phyloP scores from a whole-genome alignment of 148 eudicot genomes.

The Rhododendron simsii region DNA sequence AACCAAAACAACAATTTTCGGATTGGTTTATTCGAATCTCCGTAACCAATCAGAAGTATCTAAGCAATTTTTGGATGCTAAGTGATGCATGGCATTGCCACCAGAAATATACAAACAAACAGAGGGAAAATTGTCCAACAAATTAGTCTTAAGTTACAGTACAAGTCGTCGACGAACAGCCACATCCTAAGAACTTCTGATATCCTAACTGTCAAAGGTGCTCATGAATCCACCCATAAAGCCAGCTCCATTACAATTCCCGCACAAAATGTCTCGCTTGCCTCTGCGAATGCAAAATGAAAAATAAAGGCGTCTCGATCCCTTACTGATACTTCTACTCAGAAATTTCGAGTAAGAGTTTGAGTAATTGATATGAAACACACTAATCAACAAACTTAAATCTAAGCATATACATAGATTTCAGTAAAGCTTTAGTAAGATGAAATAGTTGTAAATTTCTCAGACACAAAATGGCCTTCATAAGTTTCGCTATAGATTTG shows the following conservation, averaged over 20 bases:
- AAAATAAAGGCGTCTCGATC: not conserved
- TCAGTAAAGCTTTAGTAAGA: not conserved
- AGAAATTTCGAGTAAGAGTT: not conserved
- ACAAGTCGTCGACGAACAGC: not conserved
- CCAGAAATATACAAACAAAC: not conserved
- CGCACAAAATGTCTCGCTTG: constrained; percentile 31
- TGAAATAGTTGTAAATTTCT: not conserved
- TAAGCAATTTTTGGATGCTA: not conserved
- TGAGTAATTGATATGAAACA: not conserved
- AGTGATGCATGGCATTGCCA: not conserved
- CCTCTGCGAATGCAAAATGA: constrained; percentile 20
- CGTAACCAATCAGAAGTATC: not conserved
- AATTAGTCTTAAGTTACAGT: not conserved
- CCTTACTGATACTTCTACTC: not conserved
- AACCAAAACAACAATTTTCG: not conserved
- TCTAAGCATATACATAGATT: not conserved
- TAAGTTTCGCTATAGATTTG: not conserved
- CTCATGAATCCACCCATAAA: constrained; percentile 40
- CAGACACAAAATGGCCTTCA: not conserved
- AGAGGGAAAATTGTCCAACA: not conserved
- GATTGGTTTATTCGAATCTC: not conserved
- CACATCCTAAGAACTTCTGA: not conserved
- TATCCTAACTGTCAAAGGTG: constrained; percentile 15
- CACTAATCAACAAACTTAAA: not conserved
- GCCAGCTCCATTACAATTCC: constrained; percentile 40